Evolutionary conservation across 352 stramenopile species (phyloP).

Genomic region (Globisporangium nunn): DNA sequence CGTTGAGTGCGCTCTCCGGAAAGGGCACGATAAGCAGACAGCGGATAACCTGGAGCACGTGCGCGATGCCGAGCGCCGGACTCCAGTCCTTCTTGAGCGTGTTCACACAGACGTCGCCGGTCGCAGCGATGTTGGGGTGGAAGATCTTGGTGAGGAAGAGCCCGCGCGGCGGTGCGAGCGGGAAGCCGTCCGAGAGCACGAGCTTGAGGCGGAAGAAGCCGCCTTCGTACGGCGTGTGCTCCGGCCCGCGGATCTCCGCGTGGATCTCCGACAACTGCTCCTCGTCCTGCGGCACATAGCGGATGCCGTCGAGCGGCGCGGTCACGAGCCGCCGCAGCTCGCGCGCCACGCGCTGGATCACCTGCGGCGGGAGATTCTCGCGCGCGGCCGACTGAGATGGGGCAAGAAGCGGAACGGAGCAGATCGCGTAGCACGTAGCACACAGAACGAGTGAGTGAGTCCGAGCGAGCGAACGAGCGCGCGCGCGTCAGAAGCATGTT

Average conservation of each 20-base stretch:
- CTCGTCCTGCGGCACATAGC: conserved; percentile 88
- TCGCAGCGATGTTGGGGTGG: conserved; percentile 97
- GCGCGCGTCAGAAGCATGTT: no score
- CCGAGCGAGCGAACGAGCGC: neutral
- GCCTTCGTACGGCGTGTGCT: conserved; percentile 96
- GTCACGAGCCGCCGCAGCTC: conserved; percentile 91
- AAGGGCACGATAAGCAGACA: conserved; percentile 99
- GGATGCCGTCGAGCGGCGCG: conserved; percentile 88
- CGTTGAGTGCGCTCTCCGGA: conserved; percentile 97
- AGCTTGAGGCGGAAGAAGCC: conserved; percentile 96
- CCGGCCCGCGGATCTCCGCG: conserved; percentile 94
- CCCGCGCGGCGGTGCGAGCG: conserved; percentile 76
- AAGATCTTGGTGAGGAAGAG: conserved; percentile 99
- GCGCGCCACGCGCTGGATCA: conserved; percentile 87
- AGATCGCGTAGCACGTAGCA: neutral
- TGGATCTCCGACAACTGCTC: conserved; percentile 90
- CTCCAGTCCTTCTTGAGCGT: conserved; percentile 99
- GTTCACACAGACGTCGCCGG: conserved; percentile 99
- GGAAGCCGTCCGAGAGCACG: conserved; percentile 85
- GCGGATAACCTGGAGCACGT: conserved; percentile 97
- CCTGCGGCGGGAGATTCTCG: conserved; percentile 81
- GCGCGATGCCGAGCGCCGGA: conserved; percentile 89
- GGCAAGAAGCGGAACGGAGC: neutral
- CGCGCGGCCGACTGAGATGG: conserved; percentile 22
- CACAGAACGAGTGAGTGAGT: neutral